These are phyloP conservation scores for Suaeda aralocaspica DNA, from an alignment of 148 eudicot genomes.

Conservation along the genomic window DNA sequence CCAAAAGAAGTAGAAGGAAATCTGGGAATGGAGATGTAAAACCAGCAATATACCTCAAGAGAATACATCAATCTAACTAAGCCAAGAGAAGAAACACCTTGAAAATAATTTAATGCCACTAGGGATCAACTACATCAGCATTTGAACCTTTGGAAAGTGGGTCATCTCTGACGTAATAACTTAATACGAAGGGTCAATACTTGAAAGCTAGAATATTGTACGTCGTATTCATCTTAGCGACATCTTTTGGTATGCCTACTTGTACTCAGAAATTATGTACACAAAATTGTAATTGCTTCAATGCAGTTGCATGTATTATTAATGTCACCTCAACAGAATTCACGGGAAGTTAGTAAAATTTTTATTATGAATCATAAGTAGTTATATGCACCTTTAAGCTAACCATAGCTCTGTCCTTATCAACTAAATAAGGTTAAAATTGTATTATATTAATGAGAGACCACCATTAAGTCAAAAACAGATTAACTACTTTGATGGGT, in stretches of 20 bases:
- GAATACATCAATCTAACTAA: slow-evolving; percentile 3
- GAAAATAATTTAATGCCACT: not conserved
- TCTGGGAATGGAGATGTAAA: not conserved
- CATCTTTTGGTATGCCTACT: slow-evolving; percentile 13
- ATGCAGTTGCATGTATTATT: slow-evolving; percentile 10
- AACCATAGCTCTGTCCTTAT: slow-evolving; percentile 18
- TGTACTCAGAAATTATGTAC: slow-evolving; percentile 6
- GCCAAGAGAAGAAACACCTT: not conserved
- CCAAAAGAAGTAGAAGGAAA: not conserved
- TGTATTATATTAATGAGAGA: slow-evolving; percentile 12
- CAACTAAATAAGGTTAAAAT: not conserved
- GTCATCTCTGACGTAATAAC: slow-evolving; percentile 14
- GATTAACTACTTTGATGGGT: not conserved
- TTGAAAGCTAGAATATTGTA: slow-evolving; percentile 10
- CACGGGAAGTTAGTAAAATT: slow-evolving; percentile 20
- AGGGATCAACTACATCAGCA: slow-evolving; percentile 13
- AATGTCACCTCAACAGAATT: slow-evolving; percentile 13
- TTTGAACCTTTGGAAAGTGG: slow-evolving; percentile 10
- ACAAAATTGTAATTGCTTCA: slow-evolving; percentile 22
- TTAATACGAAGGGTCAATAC: slow-evolving; percentile 9
- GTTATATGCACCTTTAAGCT: slow-evolving; percentile 6
- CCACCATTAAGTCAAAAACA: slow-evolving; percentile 3
- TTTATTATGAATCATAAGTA: slow-evolving; percentile 10
- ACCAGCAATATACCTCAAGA: not conserved
- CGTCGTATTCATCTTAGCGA: slow-evolving; percentile 3